Evolutionary conservation across 1,284 basidiomycete species (phyloP).

Genomic region (Ustilago sp.): DNA sequence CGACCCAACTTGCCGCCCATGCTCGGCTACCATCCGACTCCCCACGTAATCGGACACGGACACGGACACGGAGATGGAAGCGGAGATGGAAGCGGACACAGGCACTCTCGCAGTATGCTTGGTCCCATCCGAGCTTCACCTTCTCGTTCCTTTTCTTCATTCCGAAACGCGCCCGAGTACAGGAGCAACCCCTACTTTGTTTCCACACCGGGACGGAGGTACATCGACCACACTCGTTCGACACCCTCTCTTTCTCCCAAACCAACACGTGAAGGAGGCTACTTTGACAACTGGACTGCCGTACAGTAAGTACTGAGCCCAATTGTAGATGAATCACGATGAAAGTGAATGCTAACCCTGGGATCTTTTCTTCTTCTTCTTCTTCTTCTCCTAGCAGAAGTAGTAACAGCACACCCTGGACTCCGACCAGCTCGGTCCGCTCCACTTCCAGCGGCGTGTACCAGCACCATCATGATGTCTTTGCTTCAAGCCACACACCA

Average conservation of each 20-base stretch:
- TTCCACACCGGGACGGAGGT: slow-evolving; percentile 8
- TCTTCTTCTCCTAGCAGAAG: background rate
- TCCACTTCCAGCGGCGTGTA: slow-evolving; percentile 15
- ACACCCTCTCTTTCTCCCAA: slow-evolving; percentile 1
- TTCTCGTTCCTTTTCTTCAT: slow-evolving; percentile 2
- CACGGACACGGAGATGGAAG: background rate
- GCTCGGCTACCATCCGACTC: slow-evolving; percentile 4
- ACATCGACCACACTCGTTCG: slow-evolving; percentile 11
- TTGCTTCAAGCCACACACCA: slow-evolving; percentile 1
- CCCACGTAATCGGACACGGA: background rate
- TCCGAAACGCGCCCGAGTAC: slow-evolving; percentile 19
- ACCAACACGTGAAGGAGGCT: slow-evolving; percentile 3
- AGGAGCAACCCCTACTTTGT: slow-evolving; percentile 30
- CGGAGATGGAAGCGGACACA: background rate
- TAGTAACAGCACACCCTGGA: slow-evolving; percentile 12
- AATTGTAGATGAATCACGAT: too few species aligned
- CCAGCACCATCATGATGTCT: slow-evolving; percentile 5
- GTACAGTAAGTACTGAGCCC: slow-evolving; percentile 17
- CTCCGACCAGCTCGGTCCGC: slow-evolving; percentile 40
- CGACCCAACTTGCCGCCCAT: slow-evolving; percentile 33
- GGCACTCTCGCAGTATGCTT: slow-evolving; percentile 1
- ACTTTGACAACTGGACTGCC: slow-evolving; percentile 6
- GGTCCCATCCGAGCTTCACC: slow-evolving; percentile 27
- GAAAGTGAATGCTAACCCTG: background rate
- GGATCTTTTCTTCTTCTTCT: too few species aligned